A percentile compares a stretch with the other conserved stretches of the same genome.
Conservation (phyloP, 2,329 filamentous ascomycete species). For the Arthrinium phaeospermum region DNA sequence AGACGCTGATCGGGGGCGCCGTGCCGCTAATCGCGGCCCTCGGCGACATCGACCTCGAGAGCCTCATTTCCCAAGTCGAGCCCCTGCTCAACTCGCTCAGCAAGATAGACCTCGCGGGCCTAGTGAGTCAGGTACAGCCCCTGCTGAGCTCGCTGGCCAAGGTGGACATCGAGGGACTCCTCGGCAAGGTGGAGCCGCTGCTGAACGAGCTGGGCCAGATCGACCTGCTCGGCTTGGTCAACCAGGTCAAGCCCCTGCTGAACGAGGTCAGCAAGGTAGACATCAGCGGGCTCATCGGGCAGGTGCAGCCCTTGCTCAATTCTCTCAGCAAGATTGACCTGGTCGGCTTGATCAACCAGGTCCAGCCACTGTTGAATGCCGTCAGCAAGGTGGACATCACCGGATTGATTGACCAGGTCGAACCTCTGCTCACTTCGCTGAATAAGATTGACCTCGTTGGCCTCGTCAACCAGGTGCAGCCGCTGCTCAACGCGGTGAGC, state of each 20-base stretch:
- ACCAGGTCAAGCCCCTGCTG: constrained; percentile 32
- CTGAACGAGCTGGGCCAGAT: constrained; percentile 34
- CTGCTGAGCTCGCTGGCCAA: constrained; percentile 29
- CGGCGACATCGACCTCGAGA: constrained; percentile 34
- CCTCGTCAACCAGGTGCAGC: constrained; percentile 41
- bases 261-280: constrained; percentile 38
- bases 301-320: constrained; percentile 41
- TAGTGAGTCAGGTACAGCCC: constrained; percentile 39
- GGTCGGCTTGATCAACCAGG: constrained; percentile 22
- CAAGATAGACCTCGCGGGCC: constrained; percentile 35
- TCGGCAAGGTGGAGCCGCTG: constrained; percentile 41
- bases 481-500: constrained; percentile 32
- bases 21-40: constrained; percentile 35
- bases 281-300: constrained; percentile 36
- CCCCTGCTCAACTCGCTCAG: constrained; percentile 30
- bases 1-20: constrained; percentile 35
- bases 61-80: constrained; percentile 34
- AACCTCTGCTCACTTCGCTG: constrained; percentile 37
- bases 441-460: constrained; percentile 31
- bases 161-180: constrained; percentile 40
- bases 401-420: constrained; percentile 37
- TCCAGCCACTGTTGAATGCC: neutral
- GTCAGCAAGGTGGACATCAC: constrained; percentile 38
- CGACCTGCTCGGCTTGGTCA: constrained; percentile 39
- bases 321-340: constrained; percentile 41